Evolutionary conservation across 139 green algal species (phyloP), one percentile per base, ranked within the genome.

Genomic region (Chlorella sp.): DNA sequence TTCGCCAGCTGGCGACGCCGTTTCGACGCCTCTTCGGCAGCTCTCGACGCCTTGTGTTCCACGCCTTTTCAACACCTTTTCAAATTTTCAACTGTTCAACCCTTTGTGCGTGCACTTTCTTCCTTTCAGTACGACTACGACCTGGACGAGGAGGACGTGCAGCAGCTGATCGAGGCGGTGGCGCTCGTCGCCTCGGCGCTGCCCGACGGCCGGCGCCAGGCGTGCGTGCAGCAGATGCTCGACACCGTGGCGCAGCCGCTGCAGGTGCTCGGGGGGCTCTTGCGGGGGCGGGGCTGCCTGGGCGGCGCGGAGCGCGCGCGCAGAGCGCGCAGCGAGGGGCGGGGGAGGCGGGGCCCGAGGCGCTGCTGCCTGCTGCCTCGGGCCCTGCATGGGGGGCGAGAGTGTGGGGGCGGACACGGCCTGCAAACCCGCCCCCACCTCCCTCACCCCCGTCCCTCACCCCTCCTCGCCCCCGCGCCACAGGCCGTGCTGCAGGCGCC

Each of bases 71-170:
- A n/a, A n/a, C n/a, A n/a, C n/a, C n/a, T n/a, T n/a, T n/a, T n/a
- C n/a, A n/a, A n/a, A n/a, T n/a, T n/a, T n/a, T n/a, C n/a, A n/a
- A n/a, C n/a, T n/a, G n/a, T n/a, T n/a, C n/a, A n/a, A n/a, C n/a
- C n/a, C n/a, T n/a, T n/a, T n/a, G n/a, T n/a, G n/a, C n/a, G n/a
- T n/a, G n/a, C n/a, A n/a, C n/a, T n/a, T n/a, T n/a, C n/a, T n/a
- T n/a, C n/a, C n/a, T n/a, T n/a, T n/a, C n/a, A 23, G 46, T 61
- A 48, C 29, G 36, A 77, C 48, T 42, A 71, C 9, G 71, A 76
- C 71, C 36, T 90, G 40, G 62, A 77, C 8, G 90, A 92, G 77
- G 87, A 87, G 40, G 87, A 93, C 35, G 87, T 94, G 53, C 73
- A 84, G 58, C 67, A 84, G 77, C 27, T 92, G 23, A 79, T 89